These are phyloP conservation scores for Penicillium sp. DNA, from an alignment of 2,329 filamentous ascomycete species.

Conservation along the genomic window DNA sequence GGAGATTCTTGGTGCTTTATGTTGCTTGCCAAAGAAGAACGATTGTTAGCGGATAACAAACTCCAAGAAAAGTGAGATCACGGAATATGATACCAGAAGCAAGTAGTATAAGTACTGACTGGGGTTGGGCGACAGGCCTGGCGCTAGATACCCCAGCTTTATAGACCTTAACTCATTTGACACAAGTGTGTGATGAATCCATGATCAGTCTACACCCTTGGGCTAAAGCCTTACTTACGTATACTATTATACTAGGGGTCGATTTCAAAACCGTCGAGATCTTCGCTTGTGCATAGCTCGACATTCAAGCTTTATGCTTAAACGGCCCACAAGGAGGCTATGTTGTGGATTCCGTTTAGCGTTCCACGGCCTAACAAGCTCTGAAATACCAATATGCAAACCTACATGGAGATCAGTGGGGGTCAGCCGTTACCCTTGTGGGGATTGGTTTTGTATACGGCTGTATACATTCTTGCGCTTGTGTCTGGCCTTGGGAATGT, in stretches of 20 bases:
- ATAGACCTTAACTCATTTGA: constrained; percentile 3
- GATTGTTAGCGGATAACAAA: neutral
- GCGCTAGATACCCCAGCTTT: neutral
- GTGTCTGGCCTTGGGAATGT: neutral
- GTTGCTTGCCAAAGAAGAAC: neutral
- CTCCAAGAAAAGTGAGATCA: neutral
- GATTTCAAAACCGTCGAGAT: neutral
- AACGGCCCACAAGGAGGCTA: constrained; percentile 14
- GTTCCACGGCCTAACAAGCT: neutral
- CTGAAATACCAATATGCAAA: neutral
- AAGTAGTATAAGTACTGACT: neutral
- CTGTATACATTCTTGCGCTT: neutral
- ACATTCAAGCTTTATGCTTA: constrained; percentile 20
- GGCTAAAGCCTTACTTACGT: neutral
- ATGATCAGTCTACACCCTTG: neutral
- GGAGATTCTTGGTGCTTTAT: too few relatives aligned
- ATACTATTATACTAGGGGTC: neutral
- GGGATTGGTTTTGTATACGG: neutral
- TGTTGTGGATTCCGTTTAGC: constrained; percentile 9
- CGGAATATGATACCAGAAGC: neutral
- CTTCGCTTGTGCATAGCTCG: constrained; percentile 9
- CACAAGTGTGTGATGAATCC: neutral
- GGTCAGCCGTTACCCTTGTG: neutral
- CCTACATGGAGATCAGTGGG: neutral
- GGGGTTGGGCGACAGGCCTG: neutral